phyloP scores from a whole-genome alignment of 805 yeast species.

The Monosporozyma siamensis region DNA sequence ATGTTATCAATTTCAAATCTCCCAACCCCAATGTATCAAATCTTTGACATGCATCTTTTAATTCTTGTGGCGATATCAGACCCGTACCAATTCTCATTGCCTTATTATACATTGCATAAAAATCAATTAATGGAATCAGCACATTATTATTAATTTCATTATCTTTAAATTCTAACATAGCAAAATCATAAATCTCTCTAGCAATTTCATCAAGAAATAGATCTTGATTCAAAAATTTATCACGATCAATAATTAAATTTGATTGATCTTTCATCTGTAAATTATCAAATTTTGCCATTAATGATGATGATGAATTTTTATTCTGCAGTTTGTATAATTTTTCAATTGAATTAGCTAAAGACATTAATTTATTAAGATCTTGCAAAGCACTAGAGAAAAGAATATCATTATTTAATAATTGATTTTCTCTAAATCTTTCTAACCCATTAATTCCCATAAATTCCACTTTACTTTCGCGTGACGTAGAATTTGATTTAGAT shows the following conservation, averaged over 20 bases:
- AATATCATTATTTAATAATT: conserved; percentile 47
- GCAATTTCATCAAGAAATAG: conserved; percentile 60
- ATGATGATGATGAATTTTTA: neutral
- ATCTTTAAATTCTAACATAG: conserved; percentile 34
- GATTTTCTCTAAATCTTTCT: conserved; percentile 46
- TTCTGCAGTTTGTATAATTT: conserved; percentile 33
- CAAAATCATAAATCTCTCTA: conserved; percentile 68
- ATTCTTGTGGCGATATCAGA: conserved; percentile 59
- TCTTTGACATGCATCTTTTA: conserved; percentile 48
- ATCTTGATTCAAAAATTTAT: conserved; percentile 30
- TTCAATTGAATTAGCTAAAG: conserved; percentile 67
- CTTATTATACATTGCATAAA: conserved; percentile 56
- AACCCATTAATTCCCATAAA: conserved; percentile 64
- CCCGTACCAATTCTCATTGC: conserved; percentile 56
- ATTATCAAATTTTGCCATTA: no score
- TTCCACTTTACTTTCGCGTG: conserved; percentile 20
- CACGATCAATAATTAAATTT: conserved; percentile 27
- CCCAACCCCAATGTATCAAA: conserved; percentile 48
- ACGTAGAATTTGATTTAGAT: neutral
- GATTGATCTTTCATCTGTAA: conserved; percentile 9
- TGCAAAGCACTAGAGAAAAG: conserved; percentile 61
- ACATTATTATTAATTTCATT: conserved; percentile 38
- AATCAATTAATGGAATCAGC: conserved; percentile 47
- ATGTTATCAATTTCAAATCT: conserved; percentile 31
- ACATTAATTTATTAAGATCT: conserved; percentile 68